A percentile compares a stretch with the other conserved stretches of the same genome.
Conservation (phyloP, 176 grass and related monocot species). For the Carex littledalei region DNA sequence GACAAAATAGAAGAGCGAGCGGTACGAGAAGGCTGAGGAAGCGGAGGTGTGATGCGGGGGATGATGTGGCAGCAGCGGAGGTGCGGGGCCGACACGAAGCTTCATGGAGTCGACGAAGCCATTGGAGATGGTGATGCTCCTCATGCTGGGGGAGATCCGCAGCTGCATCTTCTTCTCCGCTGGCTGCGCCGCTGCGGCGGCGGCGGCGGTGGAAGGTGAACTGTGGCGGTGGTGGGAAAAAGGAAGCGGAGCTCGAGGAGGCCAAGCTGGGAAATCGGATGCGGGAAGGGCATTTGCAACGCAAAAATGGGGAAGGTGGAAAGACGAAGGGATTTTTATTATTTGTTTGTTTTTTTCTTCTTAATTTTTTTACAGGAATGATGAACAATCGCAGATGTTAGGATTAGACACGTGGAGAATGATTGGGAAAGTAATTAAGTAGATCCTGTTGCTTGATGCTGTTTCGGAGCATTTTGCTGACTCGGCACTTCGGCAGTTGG, state of each 20-base stretch:
- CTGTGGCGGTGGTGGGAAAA: neutral
- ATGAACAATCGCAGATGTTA: neutral
- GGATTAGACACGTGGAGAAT: neutral
- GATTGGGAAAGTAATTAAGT: neutral
- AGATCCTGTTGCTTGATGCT: neutral
- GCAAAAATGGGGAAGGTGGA: neutral
- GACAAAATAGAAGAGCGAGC: constrained; percentile 34
- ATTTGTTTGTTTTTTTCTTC: neutral
- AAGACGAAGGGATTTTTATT: neutral
- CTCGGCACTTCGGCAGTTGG: neutral
- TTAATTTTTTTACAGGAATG: neutral
- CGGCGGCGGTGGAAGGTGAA: neutral
- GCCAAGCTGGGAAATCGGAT: constrained; percentile 5
- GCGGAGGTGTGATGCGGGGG: constrained; percentile 41
- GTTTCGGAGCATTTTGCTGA: neutral
- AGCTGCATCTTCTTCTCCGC: constrained; percentile 88
- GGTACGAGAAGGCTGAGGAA: constrained; percentile 36
- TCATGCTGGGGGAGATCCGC: constrained; percentile 99
- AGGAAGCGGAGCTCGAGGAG: neutral
- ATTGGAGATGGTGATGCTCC: constrained; percentile 99
- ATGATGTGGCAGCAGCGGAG: constrained; percentile 46
- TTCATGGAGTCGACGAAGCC: constrained; percentile 91
- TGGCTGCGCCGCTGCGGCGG: constrained; percentile 37
- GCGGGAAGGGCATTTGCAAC: neutral
- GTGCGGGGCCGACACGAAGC: constrained; percentile 77